Conservation (phyloP, 2,329 filamentous ascomycete species). For the Ophiostoma piceae region DNA sequence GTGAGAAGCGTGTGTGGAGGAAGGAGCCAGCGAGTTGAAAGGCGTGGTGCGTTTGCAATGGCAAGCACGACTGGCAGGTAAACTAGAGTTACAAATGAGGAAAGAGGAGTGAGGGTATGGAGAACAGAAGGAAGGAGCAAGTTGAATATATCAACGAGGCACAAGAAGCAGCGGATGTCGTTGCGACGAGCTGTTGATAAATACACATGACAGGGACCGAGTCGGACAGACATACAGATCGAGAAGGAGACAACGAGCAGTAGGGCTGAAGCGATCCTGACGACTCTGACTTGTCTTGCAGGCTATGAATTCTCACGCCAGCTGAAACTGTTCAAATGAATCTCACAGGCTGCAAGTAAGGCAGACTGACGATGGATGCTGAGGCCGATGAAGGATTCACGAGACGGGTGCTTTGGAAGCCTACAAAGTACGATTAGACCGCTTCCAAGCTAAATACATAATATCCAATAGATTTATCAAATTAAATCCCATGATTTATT, state of each 20-base stretch:
- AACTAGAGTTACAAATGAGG: not conserved
- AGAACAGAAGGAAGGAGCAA: not conserved
- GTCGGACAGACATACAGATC: not conserved
- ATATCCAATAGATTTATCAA: not conserved
- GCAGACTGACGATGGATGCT: not conserved
- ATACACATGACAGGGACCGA: not conserved
- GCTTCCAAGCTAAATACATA: not conserved
- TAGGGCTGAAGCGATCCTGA: not conserved
- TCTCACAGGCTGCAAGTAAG: not conserved
- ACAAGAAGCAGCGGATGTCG: conserved; percentile 6
- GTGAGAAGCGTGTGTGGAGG: conserved; percentile 1
- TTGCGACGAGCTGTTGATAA: not conserved
- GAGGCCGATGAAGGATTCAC: not conserved
- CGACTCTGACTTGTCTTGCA: not conserved
- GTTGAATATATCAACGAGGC: not conserved
- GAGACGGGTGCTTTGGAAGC: not conserved
- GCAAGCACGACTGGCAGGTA: conserved; percentile 14
- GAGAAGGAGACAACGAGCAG: not conserved
- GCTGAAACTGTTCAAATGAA: not conserved
- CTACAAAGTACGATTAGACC: not conserved
- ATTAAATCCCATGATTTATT: not conserved
- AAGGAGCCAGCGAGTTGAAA: conserved; percentile 15
- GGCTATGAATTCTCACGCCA: not conserved
- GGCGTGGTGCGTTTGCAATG: conserved; percentile 6
- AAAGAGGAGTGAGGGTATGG: not conserved